A percentile compares a stretch with the other conserved stretches of the same genome.
These are phyloP conservation scores for Protomyces arabidopsidicola DNA, from an alignment of 1,139 yeast species.

Conservation along the genomic window DNA sequence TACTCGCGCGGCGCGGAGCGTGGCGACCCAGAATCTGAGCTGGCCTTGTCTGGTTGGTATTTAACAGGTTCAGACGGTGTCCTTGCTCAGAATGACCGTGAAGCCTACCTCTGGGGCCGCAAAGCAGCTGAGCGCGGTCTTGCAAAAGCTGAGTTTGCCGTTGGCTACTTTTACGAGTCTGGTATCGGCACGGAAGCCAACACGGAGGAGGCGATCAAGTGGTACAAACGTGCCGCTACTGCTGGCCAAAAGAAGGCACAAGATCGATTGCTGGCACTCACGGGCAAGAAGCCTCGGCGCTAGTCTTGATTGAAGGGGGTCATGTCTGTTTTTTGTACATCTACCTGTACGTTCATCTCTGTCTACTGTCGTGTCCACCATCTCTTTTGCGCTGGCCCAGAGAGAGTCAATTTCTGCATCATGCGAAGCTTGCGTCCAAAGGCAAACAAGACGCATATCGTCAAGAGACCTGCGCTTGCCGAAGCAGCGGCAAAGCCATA, in stretches of 20 bases:
- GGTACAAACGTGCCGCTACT: conserved; percentile 56
- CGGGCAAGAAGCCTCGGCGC: conserved; percentile 11
- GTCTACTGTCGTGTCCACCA: neutral
- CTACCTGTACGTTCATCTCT: too few species aligned
- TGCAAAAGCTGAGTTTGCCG: conserved; percentile 71
- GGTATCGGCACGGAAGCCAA: conserved; percentile 64
- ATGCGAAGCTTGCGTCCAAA: conserved; percentile 12
- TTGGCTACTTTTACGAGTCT: conserved; percentile 74
- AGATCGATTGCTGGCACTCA: conserved; percentile 28
- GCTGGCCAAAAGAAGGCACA: conserved; percentile 30
- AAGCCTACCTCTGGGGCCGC: conserved; percentile 86
- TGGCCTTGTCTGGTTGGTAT: conserved; percentile 90
- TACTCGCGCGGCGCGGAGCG: conserved; percentile 54
- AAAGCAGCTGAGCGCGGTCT: conserved; percentile 71
- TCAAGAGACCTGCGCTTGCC: conserved; percentile 43
- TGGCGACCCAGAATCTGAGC: conserved; percentile 81
- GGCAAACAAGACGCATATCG: conserved; percentile 39
- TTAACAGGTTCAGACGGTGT: conserved; percentile 73
- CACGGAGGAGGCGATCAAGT: conserved; percentile 48
- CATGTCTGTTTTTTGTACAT: too few species aligned
- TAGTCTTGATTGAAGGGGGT: neutral
- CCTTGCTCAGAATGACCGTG: conserved; percentile 64
- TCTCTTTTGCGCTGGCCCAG: neutral
- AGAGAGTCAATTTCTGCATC: conserved; percentile 22
- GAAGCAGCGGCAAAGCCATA: conserved; percentile 64